phyloP scores from a whole-genome alignment of 495 filamentous ascomycete genomes.

The Aspergillus cavernicola region DNA sequence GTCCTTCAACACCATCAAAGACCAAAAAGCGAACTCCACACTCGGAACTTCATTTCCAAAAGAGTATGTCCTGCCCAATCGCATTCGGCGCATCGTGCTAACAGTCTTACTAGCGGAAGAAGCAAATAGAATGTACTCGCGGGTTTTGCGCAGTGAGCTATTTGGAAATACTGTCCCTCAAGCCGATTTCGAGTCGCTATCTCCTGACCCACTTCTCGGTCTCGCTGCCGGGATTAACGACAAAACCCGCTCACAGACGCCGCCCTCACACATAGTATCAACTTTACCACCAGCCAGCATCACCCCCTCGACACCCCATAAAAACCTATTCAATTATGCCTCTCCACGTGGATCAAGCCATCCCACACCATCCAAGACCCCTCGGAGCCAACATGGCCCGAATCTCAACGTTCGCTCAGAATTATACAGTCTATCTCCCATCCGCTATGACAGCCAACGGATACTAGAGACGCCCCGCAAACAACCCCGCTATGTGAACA shows the following conservation, averaged over 20 bases:
- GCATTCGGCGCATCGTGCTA: slow-evolving; percentile 24
- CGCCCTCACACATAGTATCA: slow-evolving; percentile 62
- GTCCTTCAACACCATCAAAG: slow-evolving; percentile 84
- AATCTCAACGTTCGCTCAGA: slow-evolving; percentile 86
- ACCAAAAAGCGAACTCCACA: slow-evolving; percentile 80
- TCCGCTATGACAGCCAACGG: slow-evolving; percentile 83
- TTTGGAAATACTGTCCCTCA: slow-evolving; percentile 90
- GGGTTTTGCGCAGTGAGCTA: slow-evolving; percentile 82
- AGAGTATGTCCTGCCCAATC: slow-evolving; percentile 55
- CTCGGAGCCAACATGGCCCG: slow-evolving; percentile 76
- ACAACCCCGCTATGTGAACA: slow-evolving; percentile 82
- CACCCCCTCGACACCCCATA: slow-evolving; percentile 92
- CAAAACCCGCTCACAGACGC: slow-evolving; percentile 73
- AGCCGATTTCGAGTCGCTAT: slow-evolving; percentile 60
- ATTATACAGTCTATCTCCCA: slow-evolving; percentile 88
- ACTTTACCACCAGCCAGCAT: slow-evolving; percentile 63
- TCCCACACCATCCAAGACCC: slow-evolving; percentile 83
- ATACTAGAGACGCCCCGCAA: slow-evolving; percentile 88
- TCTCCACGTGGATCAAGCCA: slow-evolving; percentile 74
- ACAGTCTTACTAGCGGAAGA: slow-evolving; percentile 70
- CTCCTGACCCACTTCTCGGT: slow-evolving; percentile 58
- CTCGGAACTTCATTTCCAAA: slow-evolving; percentile 89
- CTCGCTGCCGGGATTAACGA: slow-evolving; percentile 59
- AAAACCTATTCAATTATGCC: slow-evolving; percentile 93
- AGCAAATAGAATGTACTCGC: slow-evolving; percentile 88